Conservation (phyloP, 192 early-diverging fungal species). For the Lunasporangiospora selenospora region DNA sequence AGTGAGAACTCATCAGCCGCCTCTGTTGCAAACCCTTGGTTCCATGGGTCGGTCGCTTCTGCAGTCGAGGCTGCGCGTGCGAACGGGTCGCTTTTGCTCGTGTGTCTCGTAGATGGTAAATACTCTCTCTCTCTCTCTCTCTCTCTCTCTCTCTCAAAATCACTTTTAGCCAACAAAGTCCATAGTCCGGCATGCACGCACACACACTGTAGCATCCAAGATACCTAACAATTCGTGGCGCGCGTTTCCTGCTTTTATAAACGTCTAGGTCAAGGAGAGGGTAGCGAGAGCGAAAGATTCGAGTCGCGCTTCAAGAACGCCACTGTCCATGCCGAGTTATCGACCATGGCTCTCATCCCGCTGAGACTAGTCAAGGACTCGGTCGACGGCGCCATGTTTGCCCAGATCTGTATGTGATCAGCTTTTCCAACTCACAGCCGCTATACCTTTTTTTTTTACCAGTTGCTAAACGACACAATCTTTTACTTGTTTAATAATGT, state of each 20-base stretch:
- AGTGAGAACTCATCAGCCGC: no score
- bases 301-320: constrained; percentile 27
- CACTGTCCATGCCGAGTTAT: background rate
- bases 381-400: constrained; percentile 39
- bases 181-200: no score
- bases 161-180: no score
- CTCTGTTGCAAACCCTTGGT: constrained; percentile 23
- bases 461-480: no score
- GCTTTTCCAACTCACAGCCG: background rate
- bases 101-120: constrained; percentile 38
- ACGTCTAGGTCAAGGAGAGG: constrained; percentile 13
- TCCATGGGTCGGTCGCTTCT: constrained; percentile 24
- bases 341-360: constrained; percentile 11
- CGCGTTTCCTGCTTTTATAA: no score
- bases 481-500: background rate
- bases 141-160: no score
- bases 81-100: constrained; percentile 17
- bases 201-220: no score
- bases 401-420: constrained; percentile 35
- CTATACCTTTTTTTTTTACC: no score
- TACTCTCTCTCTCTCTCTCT: no score
- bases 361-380: constrained; percentile 27
- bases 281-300: constrained; percentile 20
- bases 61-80: constrained; percentile 28
- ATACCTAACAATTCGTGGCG: no score